Conservation (phyloP, 257 asterid species). For the Plantago major region DNA sequence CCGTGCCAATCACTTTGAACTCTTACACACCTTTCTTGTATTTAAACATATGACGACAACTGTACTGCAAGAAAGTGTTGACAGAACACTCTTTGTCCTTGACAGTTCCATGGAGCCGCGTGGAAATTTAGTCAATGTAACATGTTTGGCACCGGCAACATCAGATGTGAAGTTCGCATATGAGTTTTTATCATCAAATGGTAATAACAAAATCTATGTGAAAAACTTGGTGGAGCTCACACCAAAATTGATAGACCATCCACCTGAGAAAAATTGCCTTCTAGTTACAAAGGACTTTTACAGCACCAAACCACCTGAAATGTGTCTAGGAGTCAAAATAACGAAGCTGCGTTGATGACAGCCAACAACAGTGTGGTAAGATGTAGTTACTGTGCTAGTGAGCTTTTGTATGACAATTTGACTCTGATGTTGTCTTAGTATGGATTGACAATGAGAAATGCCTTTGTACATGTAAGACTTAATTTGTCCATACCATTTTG, state of each 20-base stretch:
- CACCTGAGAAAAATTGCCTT: neutral
- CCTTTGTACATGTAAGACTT: no score
- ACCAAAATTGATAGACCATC: slow-evolving; percentile 8
- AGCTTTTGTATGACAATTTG: no score
- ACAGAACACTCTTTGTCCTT: slow-evolving; percentile 35
- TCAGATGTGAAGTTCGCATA: slow-evolving; percentile 26
- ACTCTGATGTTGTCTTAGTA: no score
- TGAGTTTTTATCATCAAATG: slow-evolving; percentile 30
- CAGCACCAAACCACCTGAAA: no score
- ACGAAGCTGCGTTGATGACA: no score
- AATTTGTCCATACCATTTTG: no score
- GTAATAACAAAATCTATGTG: slow-evolving; percentile 38
- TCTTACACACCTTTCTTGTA: neutral
- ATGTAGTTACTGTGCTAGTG: no score
- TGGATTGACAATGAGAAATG: no score
- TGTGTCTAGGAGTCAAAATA: no score
- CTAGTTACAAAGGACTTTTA: neutral
- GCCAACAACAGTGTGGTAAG: no score
- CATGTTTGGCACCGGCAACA: slow-evolving; percentile 36
- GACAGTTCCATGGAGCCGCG: slow-evolving; percentile 29
- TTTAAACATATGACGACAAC: no score
- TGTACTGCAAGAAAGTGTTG: neutral
- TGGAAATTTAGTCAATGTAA: slow-evolving; percentile 42
- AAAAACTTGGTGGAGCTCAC: slow-evolving; percentile 31
- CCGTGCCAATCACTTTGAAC: neutral